Percentiles rank a stretch among this genome's conserved stretches.
phyloP scores from a whole-genome alignment of 2,329 filamentous ascomycete genomes.

The Fusarium austroafricanum region DNA sequence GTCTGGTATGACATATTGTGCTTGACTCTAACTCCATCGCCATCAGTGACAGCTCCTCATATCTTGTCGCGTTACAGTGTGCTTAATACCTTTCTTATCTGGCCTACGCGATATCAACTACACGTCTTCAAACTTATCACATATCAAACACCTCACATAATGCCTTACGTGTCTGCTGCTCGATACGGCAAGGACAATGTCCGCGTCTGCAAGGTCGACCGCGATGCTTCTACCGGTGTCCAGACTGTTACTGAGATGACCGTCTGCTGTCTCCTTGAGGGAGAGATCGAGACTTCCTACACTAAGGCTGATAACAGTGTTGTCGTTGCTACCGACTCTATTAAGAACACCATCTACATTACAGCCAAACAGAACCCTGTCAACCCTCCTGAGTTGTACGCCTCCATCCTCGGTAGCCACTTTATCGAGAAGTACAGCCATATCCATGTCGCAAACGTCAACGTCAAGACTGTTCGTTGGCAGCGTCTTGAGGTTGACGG shows the following conservation, averaged over 20 bases:
- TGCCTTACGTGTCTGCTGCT: constrained; percentile 71
- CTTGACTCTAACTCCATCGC: constrained; percentile 3
- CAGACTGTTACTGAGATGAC: constrained; percentile 96
- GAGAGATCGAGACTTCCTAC: constrained; percentile 90
- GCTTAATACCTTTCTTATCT: constrained; percentile 13
- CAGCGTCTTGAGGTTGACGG: constrained; percentile 88
- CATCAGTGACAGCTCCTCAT: constrained; percentile 1
- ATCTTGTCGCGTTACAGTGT: constrained; percentile 5
- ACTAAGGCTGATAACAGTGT: constrained; percentile 94
- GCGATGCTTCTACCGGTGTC: constrained; percentile 77
- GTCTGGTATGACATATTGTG: background rate
- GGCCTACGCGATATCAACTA: constrained; percentile 7
- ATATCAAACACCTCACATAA: constrained; percentile 47
- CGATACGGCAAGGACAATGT: constrained; percentile 98
- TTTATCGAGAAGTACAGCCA: constrained; percentile 90
- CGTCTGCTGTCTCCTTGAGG: constrained; percentile 90
- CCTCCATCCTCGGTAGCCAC: constrained; percentile 84
- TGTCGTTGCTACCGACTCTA: constrained; percentile 95
- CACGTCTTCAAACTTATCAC: constrained; percentile 9
- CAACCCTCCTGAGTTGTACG: constrained; percentile 92
- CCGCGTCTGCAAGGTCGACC: constrained; percentile 94
- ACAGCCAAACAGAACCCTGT: constrained; percentile 94
- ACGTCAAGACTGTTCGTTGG: constrained; percentile 89
- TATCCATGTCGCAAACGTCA: constrained; percentile 86
- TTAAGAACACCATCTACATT: constrained; percentile 98